Evolutionary conservation across 495 filamentous ascomycete species (phyloP).

Genomic region (Hypoxylon fuscum): DNA sequence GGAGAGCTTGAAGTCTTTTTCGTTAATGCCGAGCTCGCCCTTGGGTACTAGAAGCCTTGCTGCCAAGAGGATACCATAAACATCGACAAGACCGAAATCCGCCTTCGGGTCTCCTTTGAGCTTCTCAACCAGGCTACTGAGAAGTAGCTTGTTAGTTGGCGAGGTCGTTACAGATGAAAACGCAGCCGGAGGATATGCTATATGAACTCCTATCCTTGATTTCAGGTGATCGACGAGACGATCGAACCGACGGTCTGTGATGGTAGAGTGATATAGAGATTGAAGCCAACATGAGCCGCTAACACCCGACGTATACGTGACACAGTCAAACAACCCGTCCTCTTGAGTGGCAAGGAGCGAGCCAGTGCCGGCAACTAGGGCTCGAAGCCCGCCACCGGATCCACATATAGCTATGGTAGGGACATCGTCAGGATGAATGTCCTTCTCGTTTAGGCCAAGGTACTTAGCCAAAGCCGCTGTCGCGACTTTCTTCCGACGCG

Average conservation of each 20-base stretch:
- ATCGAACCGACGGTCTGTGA: slow-evolving; percentile 70
- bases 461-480: slow-evolving; percentile 80
- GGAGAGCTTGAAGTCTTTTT: slow-evolving; percentile 85
- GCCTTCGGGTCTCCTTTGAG: slow-evolving; percentile 81
- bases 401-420: slow-evolving; percentile 92
- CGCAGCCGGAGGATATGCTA: slow-evolving; percentile 88
- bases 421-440: slow-evolving; percentile 92
- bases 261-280: slow-evolving; percentile 84
- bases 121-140: slow-evolving; percentile 89
- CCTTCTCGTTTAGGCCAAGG: slow-evolving; percentile 74
- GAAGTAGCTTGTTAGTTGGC: slow-evolving; percentile 90
- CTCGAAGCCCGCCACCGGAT: slow-evolving; percentile 89
- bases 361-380: slow-evolving; percentile 87
- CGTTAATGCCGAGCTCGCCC: slow-evolving; percentile 78
- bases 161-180: slow-evolving; percentile 78
- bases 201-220: slow-evolving; percentile 80
- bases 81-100: slow-evolving; percentile 88
- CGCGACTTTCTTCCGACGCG: slow-evolving; percentile 69
- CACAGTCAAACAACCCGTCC: slow-evolving; percentile 88
- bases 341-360: slow-evolving; percentile 83
- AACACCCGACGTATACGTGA: slow-evolving; percentile 93
- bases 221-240: slow-evolving; percentile 85
- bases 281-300: slow-evolving; percentile 97
- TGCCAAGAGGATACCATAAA: slow-evolving; percentile 87
- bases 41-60: slow-evolving; percentile 85